Evolutionary conservation across 768 basidiomycete species (phyloP), one percentile per base, ranked within the genome.

Genomic region (Hericium erinaceus): DNA sequence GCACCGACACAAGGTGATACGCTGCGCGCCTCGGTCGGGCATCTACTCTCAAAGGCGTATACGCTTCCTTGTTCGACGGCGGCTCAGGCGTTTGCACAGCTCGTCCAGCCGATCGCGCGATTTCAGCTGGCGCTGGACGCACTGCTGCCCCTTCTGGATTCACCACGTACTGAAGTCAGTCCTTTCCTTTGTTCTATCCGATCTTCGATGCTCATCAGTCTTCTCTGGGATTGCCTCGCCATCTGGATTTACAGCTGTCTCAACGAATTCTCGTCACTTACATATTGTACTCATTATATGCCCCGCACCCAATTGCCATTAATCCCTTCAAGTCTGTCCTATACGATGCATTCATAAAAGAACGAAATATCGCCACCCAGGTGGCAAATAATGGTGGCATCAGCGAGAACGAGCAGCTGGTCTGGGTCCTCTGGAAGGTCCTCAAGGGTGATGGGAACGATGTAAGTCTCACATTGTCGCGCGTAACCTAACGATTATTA

Each of bases 391-490:
- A 74, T 38, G 74, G 74, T 55, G 76, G 79, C 26, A 75, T 76
- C 58, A 76, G 80, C 57, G 75, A 77, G 53, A 88, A 82, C 67
- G 88, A 90, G 66, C 89, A 89, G 64, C 73, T 91, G 52, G 85
- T 90, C 40, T 91, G 89, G 87, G 89, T 91, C 48, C 74, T 91
- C 59, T 91, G 88, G 88, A 91, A 91, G 72, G 87, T 91, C 57
- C 72, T 91, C 56, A 87, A 82, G 68, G 89, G 89, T 54, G 87
- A 90, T 67, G 89, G 89, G 18, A 83, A 82, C 59, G 88, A 91
- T 75, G 89, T 89, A 61, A 63, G 83, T 76, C 38, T 57, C 39
- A 20, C n/a, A 22, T 56, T 49, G 54, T 12, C 51, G 12, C 13
- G 56, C 52, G 50, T 16, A 24, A 39, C 39, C 13, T 56, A 22